Evolutionary conservation across 108 stramenopile species (phyloP), one percentile per base, ranked within the genome.

Genomic region (Skeletonema menzelii): DNA sequence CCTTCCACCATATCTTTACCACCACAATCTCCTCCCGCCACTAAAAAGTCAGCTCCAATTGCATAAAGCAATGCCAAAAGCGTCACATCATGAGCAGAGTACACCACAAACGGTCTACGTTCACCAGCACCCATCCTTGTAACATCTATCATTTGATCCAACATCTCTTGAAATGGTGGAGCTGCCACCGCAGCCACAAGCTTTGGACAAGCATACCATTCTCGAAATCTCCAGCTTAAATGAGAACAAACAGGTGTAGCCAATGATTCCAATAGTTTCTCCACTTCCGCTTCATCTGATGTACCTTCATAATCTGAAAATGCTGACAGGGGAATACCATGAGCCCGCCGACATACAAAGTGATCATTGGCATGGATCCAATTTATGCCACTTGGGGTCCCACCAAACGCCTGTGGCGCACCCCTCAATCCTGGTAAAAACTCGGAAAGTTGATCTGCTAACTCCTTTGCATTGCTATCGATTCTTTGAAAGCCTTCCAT

Each of bases 361-460:
- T 93, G 88, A 76, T 93, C 92, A 11, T 87, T 84, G 35, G 86
- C 87, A 68, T 90, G 86, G 12, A 91, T 78, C 90, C 90, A 91
- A 79, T 91, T 91, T 11, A 91, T 84, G 4, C 74, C 79, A 0
- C 68, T 67, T 10, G 87, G 86, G 0, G 85, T 79, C 8, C 82
- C 82, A 12, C 84, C 82, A 69, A 85, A 85, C 6, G 79, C 71
- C 38, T 73, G 67, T 0, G 73, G 73, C 4, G 63, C 70, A 38
- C 83, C 68, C 24, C 62, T 56, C 8, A 93, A 72, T 11, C 92
- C 92, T 1, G 89, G 92, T 15, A 93, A 46, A 63, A 70, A 79
- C 11, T 84, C 77, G 47, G 85, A 79, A 22, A 93, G 72, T 47
- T 79, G 61, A 12, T 87, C 76, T 31, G 89, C 89, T 10, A 90